Evolutionary conservation across 306 rosid genomes (phyloP).

Genomic region (Lathyrus sativus): DNA sequence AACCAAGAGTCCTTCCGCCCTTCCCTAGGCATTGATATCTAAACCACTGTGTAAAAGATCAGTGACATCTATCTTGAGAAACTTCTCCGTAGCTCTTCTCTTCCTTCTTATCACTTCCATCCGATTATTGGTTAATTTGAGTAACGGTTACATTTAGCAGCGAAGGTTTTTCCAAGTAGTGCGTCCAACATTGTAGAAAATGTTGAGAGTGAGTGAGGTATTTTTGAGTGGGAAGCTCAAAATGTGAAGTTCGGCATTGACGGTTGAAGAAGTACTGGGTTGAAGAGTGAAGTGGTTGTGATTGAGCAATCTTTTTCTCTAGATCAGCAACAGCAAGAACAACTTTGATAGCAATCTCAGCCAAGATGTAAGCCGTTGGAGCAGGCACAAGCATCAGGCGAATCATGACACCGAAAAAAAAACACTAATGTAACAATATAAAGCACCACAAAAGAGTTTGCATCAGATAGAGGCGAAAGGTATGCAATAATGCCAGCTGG

Average conservation of each 20-base stretch:
- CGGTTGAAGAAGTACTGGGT: not conserved
- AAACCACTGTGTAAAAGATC: no score
- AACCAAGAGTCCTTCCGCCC: constrained; percentile 88
- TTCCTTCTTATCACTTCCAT: constrained; percentile 87
- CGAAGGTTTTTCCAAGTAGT: constrained; percentile 74
- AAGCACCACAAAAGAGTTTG: constrained; percentile 86
- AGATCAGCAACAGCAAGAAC: no score
- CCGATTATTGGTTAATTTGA: constrained; percentile 76
- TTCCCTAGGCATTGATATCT: no score
- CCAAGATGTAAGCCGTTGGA: no score
- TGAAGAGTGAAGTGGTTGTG: not conserved
- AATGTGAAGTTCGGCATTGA: constrained; percentile 38
- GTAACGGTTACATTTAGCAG: constrained; percentile 69
- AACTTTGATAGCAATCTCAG: no score
- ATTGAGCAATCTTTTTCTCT: no score
- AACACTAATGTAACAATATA: constrained; percentile 85
- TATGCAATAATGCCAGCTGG: no score
- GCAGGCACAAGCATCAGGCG: no score
- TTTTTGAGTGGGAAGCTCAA: constrained; percentile 41
- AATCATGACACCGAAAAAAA: no score
- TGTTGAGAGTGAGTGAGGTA: not conserved
- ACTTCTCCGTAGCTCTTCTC: constrained; percentile 92
- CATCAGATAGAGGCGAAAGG: constrained; percentile 86
- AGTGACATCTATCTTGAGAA: no score
- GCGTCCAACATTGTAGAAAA: constrained; percentile 71